Base-by-base conservation (phyloP, 306 rosid species). In the Erythrophleum fordii region DNA sequence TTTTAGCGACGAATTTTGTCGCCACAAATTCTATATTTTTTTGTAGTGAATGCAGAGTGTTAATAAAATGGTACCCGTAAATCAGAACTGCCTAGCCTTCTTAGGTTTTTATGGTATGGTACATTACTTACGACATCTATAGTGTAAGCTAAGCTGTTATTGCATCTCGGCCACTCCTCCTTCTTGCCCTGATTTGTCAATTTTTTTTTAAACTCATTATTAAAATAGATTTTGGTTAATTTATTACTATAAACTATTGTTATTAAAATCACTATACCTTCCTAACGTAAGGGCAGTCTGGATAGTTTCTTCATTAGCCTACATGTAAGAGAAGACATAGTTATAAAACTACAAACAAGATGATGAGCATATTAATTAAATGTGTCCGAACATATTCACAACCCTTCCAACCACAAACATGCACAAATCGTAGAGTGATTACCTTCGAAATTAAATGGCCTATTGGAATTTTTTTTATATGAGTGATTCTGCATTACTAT, bases 141-240 rank as follows among this genome's bases (percentile, higher is more conserved):
- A 13, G 61, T 81, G 66, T 73, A 77, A 9, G 18, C 1, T 16
- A 85, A 59, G 65, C 18, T 67, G 8, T 0, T 0, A 73, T 81
- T 85, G 78, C 88, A 85, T 77, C 88, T 81, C 29, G 0, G 0
- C 88, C 85, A 85, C 9, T 72, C 80, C 42, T 7, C 10, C 66
- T 14, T 16, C 6, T 44, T 81, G 29, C 88, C 83, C 88, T 85
- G 72, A 9, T 20, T 34, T 49, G 55, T 46, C 48, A 46, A 13
- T n/a, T 11, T 14, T 46, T 46, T 13, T 7, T 2, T 2, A 34
- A 34, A 42, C 48, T 46, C 51, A 46, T 11, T 46, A 0, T 0
- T 14, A 12, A 49, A 16, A 49, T 39, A 39, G 7, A 39, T 39
- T 39, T 39, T 39, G 42, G 42, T 49, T 2, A 49, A 14, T 49